Percentiles rank a stretch among this genome's conserved stretches.
These are phyloP conservation scores for Arachis hypogaea DNA, from an alignment of 306 rosid genomes.

Conservation along the genomic window DNA sequence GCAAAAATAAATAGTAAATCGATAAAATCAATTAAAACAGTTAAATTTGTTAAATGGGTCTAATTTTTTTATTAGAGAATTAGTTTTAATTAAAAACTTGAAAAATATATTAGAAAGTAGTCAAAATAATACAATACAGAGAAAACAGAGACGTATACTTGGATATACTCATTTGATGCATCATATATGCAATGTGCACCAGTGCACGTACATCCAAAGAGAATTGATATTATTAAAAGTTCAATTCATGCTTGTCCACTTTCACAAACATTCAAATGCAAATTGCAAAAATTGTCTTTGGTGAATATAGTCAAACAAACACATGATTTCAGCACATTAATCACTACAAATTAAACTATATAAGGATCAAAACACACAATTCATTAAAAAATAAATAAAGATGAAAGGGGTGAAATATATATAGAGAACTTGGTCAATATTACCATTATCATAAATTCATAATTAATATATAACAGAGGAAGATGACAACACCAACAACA, in stretches of 20 bases:
- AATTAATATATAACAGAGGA: slow-evolving; percentile 12
- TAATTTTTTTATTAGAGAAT: too few relatives aligned
- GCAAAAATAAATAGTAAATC: too few relatives aligned
- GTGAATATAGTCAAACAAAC: neutral
- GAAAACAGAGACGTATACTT: neutral
- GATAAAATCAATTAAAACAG: too few relatives aligned
- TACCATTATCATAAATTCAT: slow-evolving; percentile 4
- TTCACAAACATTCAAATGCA: slow-evolving; percentile 17
- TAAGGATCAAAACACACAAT: slow-evolving; percentile 10
- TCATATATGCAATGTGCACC: too few relatives aligned
- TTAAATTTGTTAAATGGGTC: too few relatives aligned
- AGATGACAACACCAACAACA: neutral
- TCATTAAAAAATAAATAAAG: neutral
- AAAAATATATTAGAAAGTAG: neutral
- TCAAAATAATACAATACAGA: neutral
- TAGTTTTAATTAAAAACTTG: too few relatives aligned
- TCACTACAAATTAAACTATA: neutral
- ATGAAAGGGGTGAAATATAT: neutral
- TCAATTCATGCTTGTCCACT: slow-evolving; percentile 25
- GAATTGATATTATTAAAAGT: neutral
- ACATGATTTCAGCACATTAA: slow-evolving; percentile 15
- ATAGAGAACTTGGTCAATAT: slow-evolving; percentile 21
- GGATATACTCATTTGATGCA: neutral
- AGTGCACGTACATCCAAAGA: neutral
- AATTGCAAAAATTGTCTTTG: neutral